phyloP scores from a whole-genome alignment of 257 asterid genomes.

The Jasminum sambac region DNA sequence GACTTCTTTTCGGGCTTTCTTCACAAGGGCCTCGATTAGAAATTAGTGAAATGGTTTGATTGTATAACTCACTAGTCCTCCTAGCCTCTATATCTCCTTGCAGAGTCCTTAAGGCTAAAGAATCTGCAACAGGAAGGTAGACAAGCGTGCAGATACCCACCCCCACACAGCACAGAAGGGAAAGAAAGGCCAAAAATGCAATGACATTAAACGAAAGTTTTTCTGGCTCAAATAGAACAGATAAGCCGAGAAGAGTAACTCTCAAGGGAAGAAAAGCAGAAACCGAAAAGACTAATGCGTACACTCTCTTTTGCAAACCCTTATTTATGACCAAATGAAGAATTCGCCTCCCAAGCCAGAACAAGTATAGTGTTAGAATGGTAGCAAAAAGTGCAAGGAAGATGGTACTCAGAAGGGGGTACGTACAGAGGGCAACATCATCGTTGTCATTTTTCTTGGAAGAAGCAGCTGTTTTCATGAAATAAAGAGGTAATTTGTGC shows the following conservation, averaged over 20 bases:
- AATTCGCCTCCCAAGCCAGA: constrained; percentile 71
- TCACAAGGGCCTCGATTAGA: constrained; percentile 56
- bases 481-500: constrained; percentile 63
- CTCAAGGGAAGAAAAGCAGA: constrained; percentile 63
- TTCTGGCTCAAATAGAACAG: constrained; percentile 60
- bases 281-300: constrained; percentile 52
- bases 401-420: constrained; percentile 72
- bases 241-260: constrained; percentile 67
- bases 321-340: constrained; percentile 71
- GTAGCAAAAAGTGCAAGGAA: constrained; percentile 66
- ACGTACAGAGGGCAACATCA: constrained; percentile 61
- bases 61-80: constrained; percentile 41
- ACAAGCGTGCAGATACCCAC: constrained; percentile 68
- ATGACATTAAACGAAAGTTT: constrained; percentile 42
- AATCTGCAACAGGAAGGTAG: constrained; percentile 77
- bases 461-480: constrained; percentile 46
- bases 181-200: constrained; percentile 73
- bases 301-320: constrained; percentile 80
- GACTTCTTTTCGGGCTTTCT: neutral
- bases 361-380: constrained; percentile 51
- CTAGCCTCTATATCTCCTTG: constrained; percentile 59
- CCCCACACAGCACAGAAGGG: constrained; percentile 63
- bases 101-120: constrained; percentile 60
- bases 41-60: constrained; percentile 62
- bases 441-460: constrained; percentile 25